Conservation (phyloP, 139 green algal genomes). For the Yamagishiella unicocca region DNA sequence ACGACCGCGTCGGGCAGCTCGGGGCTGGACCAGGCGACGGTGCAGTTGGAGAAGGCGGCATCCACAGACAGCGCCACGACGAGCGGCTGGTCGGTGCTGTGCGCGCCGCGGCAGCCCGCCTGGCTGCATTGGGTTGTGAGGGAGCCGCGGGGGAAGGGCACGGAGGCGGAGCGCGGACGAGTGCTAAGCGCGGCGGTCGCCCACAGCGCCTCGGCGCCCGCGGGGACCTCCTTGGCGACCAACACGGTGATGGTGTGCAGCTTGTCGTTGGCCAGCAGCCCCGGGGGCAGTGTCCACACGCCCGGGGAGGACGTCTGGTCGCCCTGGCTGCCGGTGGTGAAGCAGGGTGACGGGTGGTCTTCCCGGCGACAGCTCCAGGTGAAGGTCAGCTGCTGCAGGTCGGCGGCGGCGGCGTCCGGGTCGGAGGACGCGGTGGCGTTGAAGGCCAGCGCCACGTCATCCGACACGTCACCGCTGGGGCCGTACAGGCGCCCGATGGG, state of each 20-base stretch:
- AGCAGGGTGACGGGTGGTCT: conserved; percentile 39
- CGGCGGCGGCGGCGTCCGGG: conserved; percentile 7
- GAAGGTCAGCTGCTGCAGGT: conserved; percentile 9
- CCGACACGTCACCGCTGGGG: background rate
- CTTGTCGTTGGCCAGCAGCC: background rate
- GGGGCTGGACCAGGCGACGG: background rate
- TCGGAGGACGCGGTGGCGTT: background rate
- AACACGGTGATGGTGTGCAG: conserved; percentile 18
- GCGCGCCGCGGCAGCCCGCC: background rate
- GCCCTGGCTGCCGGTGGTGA: background rate
- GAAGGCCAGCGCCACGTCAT: background rate
- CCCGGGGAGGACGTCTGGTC: background rate
- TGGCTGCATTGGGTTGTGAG: conserved; percentile 1
- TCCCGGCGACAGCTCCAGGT: background rate
- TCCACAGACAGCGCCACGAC: background rate
- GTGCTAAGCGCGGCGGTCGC: background rate
- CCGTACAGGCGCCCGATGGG: background rate
- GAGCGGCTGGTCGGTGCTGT: background rate
- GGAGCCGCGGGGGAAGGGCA: conserved; percentile 15
- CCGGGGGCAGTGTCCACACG: background rate
- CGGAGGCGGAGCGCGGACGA: background rate
- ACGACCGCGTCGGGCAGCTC: background rate
- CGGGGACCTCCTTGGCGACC: background rate
- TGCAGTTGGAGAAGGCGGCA: background rate
- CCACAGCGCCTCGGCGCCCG: background rate